phyloP scores from a whole-genome alignment of 2,329 filamentous ascomycete genomes.

The Cercospora sesami region DNA sequence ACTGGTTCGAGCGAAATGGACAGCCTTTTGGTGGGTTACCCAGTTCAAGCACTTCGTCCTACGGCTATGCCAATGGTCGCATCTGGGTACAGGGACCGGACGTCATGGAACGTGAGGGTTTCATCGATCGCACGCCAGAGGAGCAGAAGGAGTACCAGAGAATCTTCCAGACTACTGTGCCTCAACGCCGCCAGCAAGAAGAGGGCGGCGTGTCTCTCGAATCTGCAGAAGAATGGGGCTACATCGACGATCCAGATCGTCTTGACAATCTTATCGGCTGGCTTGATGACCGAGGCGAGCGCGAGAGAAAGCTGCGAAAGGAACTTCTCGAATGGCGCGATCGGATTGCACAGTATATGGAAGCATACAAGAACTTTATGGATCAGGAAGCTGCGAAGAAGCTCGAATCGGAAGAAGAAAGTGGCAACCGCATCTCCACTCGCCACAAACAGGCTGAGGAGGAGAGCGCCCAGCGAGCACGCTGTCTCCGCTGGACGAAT shows the following conservation, averaged over 20 bases:
- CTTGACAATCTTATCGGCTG: conserved; percentile 79
- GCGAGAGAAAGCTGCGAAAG: conserved; percentile 84
- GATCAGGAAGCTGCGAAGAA: conserved; percentile 54
- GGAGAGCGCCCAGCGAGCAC: conserved; percentile 54
- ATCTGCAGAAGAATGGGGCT: conserved; percentile 83
- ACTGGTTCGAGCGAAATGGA: conserved; percentile 98
- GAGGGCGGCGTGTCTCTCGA: conserved; percentile 79
- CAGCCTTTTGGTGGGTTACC: conserved; percentile 94
- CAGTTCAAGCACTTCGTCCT: conserved; percentile 79
- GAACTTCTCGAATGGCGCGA: conserved; percentile 74
- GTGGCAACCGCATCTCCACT: conserved; percentile 58
- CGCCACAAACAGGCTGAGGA: conserved; percentile 62
- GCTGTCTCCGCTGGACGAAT: conserved; percentile 68
- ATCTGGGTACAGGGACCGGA: conserved; percentile 97
- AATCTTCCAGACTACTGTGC: conserved; percentile 77
- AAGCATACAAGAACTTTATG: conserved; percentile 43
- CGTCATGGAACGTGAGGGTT: conserved; percentile 79
- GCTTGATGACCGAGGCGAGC: conserved; percentile 82
- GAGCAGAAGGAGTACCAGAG: conserved; percentile 73
- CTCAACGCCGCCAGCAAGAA: conserved; percentile 79
- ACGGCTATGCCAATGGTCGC: conserved; percentile 88
- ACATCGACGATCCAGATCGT: conserved; percentile 76
- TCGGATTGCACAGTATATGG: conserved; percentile 72
- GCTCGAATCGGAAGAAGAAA: conserved; percentile 49
- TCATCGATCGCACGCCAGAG: conserved; percentile 73